These are phyloP conservation scores for Zygoascus hellenicus DNA, from an alignment of 1,139 yeast species.

Conservation along the genomic window DNA sequence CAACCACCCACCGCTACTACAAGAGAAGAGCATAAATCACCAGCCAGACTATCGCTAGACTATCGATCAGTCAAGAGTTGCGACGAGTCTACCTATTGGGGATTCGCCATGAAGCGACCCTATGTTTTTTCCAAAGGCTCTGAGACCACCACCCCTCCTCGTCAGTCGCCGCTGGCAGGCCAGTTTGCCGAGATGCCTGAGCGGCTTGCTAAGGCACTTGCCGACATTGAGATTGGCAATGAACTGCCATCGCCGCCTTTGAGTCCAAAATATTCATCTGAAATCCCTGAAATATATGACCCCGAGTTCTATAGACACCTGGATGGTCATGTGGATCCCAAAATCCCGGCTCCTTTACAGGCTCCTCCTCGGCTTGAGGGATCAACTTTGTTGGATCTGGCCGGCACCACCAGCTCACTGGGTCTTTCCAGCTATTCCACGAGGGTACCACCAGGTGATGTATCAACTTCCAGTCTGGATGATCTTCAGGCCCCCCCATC, in stretches of 20 bases:
- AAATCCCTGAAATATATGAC: slow-evolving; percentile 2
- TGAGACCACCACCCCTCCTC: not conserved
- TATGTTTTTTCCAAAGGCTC: not conserved
- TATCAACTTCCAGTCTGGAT: no score
- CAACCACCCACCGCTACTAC: no score
- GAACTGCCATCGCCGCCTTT: slow-evolving; percentile 4
- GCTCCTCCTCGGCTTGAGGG: slow-evolving; percentile 7
- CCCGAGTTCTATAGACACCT: not conserved
- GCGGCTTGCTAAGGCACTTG: no score
- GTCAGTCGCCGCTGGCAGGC: not conserved
- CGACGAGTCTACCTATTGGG: no score
- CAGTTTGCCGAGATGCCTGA: no score
- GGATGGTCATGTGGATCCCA: not conserved
- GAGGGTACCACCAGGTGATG: no score
- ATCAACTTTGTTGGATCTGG: not conserved
- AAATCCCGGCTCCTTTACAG: not conserved
- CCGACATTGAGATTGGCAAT: not conserved
- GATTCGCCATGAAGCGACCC: not conserved
- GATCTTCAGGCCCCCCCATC: no score
- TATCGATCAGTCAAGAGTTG: no score
- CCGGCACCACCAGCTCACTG: no score
- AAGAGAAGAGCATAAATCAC: no score
- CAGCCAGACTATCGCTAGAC: no score
- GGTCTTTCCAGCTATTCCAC: no score
- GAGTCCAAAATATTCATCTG: not conserved